phyloP scores from a whole-genome alignment of 495 filamentous ascomycete genomes.

The Trichoderma gamsii region DNA sequence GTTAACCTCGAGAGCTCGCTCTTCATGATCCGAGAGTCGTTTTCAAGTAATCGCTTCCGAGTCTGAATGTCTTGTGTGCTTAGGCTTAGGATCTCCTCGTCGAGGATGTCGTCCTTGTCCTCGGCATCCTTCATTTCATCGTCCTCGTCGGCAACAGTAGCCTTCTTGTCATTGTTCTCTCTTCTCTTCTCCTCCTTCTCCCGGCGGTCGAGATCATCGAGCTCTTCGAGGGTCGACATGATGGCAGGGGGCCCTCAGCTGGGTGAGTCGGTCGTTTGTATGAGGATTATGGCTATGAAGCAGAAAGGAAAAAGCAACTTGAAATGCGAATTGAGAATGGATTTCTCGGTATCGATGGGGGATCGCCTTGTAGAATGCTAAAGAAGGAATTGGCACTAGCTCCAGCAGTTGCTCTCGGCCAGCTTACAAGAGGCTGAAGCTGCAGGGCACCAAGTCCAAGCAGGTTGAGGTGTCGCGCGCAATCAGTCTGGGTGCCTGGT shows the following conservation, averaged over 20 bases:
- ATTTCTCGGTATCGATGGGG: neutral
- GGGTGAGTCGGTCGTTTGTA: neutral
- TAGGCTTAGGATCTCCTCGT: slow-evolving; percentile 82
- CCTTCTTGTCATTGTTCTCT: slow-evolving; percentile 62
- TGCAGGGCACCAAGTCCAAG: slow-evolving; percentile 9
- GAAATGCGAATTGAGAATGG: neutral
- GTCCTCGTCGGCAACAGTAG: slow-evolving; percentile 64
- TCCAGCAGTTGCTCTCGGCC: slow-evolving; percentile 1
- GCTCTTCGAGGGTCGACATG: slow-evolving; percentile 40
- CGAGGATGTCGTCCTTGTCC: slow-evolving; percentile 72
- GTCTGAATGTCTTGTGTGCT: slow-evolving; percentile 92
- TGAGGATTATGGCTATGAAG: neutral
- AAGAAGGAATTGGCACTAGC: neutral
- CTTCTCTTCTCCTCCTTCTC: slow-evolving; percentile 62
- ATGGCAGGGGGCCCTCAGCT: slow-evolving; percentile 13
- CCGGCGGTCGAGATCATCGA: slow-evolving; percentile 48
- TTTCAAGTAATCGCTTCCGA: slow-evolving; percentile 81
- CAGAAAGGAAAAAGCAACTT: neutral
- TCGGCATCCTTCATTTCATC: slow-evolving; percentile 84
- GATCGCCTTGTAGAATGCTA: neutral
- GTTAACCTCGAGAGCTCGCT: slow-evolving; percentile 91
- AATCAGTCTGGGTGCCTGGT: slow-evolving; percentile 12
- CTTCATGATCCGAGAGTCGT: slow-evolving; percentile 97
- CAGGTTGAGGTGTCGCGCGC: slow-evolving; percentile 11
- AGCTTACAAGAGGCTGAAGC: slow-evolving; percentile 12